Conservation (phyloP, 805 yeast species). For the Metschnikowia sp. region DNA sequence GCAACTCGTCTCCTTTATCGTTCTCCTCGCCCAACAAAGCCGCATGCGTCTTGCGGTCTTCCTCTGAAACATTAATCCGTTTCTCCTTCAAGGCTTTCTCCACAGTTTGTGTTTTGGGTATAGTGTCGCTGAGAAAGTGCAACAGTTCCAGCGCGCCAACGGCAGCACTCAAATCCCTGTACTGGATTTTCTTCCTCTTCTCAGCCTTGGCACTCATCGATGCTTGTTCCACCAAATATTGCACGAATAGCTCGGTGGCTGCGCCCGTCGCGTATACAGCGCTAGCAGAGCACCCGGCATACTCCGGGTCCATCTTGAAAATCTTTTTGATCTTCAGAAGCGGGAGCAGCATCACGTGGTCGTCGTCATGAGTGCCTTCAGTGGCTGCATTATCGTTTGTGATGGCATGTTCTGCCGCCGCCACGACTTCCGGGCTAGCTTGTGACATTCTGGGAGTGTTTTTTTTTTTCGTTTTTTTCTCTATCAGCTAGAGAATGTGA, state of each 20-base stretch:
- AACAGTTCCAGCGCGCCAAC: slow-evolving; percentile 58
- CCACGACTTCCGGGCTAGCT: too few species aligned
- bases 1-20: slow-evolving; percentile 5
- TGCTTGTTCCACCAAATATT: slow-evolving; percentile 70
- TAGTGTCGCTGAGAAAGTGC: slow-evolving; percentile 59
- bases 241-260: slow-evolving; percentile 75
- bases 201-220: slow-evolving; percentile 59
- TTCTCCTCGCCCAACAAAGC: slow-evolving; percentile 5
- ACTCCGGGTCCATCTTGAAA: slow-evolving; percentile 73
- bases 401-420: not conserved
- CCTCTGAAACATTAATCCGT: slow-evolving; percentile 25
- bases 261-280: slow-evolving; percentile 74
- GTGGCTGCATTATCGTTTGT: not conserved
- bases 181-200: slow-evolving; percentile 65
- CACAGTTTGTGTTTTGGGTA: slow-evolving; percentile 58
- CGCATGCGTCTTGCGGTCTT: slow-evolving; percentile 10
- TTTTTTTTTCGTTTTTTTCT: too few species aligned
- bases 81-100: slow-evolving; percentile 46
- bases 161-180: slow-evolving; percentile 66
- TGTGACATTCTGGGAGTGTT: too few species aligned
- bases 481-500: too few species aligned
- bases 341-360: slow-evolving; percentile 43
- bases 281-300: slow-evolving; percentile 59
- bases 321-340: slow-evolving; percentile 67
- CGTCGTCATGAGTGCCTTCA: slow-evolving; percentile 5